Evolutionary conservation across 306 rosid species (phyloP).

Genomic region (Cucumis hystrix): DNA sequence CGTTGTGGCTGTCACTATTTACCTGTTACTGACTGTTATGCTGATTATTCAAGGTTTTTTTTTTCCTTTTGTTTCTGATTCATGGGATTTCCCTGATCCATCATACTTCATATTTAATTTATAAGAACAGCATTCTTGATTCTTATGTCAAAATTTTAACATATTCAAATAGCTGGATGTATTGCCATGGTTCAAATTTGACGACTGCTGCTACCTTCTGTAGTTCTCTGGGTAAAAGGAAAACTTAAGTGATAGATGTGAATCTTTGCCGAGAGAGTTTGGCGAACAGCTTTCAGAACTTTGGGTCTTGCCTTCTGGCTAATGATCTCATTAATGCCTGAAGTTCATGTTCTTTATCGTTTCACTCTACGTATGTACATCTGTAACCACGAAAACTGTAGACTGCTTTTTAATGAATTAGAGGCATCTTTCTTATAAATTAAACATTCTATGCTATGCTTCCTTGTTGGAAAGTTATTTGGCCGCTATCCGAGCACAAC

Average conservation of each 20-base stretch:
- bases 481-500: background rate
- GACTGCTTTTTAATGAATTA: background rate
- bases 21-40: slow-evolving; percentile 37
- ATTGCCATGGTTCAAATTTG: background rate
- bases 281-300: background rate
- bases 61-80: slow-evolving; percentile 14
- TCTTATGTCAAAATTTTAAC: slow-evolving; percentile 14
- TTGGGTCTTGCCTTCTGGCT: background rate
- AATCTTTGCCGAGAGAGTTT: background rate
- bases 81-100: slow-evolving; percentile 18
- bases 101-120: slow-evolving; percentile 7
- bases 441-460: background rate
- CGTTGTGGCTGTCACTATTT: slow-evolving; percentile 26
- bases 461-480: background rate
- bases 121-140: slow-evolving; percentile 18
- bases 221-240: background rate
- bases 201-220: background rate
- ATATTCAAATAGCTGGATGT: background rate
- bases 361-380: background rate
- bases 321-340: background rate
- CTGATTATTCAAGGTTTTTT: slow-evolving; percentile 39
- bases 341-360: background rate
- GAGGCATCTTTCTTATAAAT: background rate
- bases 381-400: background rate
- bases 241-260: background rate